Evolutionary conservation across 495 filamentous ascomycete genomes (phyloP).

Genomic region (Podospora conica): DNA sequence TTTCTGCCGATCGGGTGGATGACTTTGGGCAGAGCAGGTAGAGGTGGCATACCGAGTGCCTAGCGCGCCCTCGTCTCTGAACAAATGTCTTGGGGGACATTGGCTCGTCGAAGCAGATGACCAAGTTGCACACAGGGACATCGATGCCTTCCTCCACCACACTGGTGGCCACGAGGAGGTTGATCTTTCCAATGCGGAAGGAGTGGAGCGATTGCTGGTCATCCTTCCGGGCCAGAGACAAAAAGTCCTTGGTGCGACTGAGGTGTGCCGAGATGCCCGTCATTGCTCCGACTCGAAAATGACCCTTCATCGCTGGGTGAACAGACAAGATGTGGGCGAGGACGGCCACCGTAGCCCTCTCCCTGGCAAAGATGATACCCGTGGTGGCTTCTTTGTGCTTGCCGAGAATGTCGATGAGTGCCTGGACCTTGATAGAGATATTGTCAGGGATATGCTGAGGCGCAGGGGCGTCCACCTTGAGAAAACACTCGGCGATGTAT

Average conservation of each 20-base stretch:
- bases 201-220: slow-evolving; percentile 56
- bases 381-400: slow-evolving; percentile 45
- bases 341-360: slow-evolving; percentile 62
- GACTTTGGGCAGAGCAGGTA: slow-evolving; percentile 51
- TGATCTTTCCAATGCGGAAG: slow-evolving; percentile 62
- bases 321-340: slow-evolving; percentile 58
- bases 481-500: slow-evolving; percentile 54
- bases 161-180: slow-evolving; percentile 76
- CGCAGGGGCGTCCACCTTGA: slow-evolving; percentile 33
- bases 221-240: slow-evolving; percentile 52
- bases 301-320: slow-evolving; percentile 50
- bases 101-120: slow-evolving; percentile 79
- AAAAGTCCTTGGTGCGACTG: slow-evolving; percentile 46
- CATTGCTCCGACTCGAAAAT: slow-evolving; percentile 59
- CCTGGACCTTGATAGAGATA: slow-evolving; percentile 49
- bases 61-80: slow-evolving; percentile 78
- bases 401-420: slow-evolving; percentile 47
- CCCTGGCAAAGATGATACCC: slow-evolving; percentile 74
- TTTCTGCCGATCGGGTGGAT: slow-evolving; percentile 26
- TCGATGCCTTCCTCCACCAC: slow-evolving; percentile 93
- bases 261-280: slow-evolving; percentile 60
- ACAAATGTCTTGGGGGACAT: slow-evolving; percentile 78
- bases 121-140: slow-evolving; percentile 74
- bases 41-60: slow-evolving; percentile 64
- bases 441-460: slow-evolving; percentile 20